Conservation (phyloP, 202 grass and related monocot species). For the Zoysia matrella region DNA sequence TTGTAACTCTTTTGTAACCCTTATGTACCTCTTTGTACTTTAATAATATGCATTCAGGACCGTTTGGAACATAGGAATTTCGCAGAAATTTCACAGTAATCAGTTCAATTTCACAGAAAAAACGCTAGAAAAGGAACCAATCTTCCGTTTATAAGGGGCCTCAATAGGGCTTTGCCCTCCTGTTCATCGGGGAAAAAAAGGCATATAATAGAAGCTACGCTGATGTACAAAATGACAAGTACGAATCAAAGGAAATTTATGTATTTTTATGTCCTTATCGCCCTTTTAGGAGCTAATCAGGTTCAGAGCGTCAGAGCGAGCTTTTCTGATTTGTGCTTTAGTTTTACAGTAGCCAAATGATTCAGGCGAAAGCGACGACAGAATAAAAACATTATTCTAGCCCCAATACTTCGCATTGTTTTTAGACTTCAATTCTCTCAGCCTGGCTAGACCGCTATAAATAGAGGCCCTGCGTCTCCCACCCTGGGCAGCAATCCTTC, state of each 20-base stretch:
- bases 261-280: slow-evolving; percentile 16
- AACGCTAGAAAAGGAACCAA: background rate
- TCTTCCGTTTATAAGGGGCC: too few species aligned
- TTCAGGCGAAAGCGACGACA: slow-evolving; percentile 21
- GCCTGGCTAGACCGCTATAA: slow-evolving; percentile 43
- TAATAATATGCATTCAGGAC: too few species aligned
- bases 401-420: background rate
- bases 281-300: slow-evolving; percentile 32
- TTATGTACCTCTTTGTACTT: too few species aligned
- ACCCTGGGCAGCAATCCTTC: slow-evolving; percentile 21
- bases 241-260: background rate
- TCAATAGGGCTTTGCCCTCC: too few species aligned
- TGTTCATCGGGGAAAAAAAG: background rate
- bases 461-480: slow-evolving; percentile 37
- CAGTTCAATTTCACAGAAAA: too few species aligned
- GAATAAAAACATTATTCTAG: slow-evolving; percentile 32
- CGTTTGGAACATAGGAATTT: too few species aligned
- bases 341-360: slow-evolving; percentile 52
- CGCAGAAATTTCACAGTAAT: too few species aligned
- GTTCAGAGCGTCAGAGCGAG: slow-evolving; percentile 11
- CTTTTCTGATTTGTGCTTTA: slow-evolving; percentile 15
- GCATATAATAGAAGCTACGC: background rate
- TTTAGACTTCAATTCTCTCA: background rate
- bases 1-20: too few species aligned
- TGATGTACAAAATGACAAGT: background rate